These are phyloP conservation scores for Trifolium fragiferum DNA, from an alignment of 306 rosid genomes.

Conservation along the genomic window DNA sequence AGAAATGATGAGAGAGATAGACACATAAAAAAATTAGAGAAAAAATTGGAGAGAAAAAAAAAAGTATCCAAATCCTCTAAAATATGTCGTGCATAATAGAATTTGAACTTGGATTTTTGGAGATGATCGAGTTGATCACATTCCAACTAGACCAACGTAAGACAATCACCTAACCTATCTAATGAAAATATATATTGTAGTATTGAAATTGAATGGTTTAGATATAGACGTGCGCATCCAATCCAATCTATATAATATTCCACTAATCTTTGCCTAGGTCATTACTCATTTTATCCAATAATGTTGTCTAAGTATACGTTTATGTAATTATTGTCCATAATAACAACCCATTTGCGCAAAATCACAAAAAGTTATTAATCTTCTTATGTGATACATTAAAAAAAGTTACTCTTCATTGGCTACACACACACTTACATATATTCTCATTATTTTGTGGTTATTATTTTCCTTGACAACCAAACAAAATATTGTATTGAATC, in stretches of 20 bases:
- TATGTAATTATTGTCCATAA: conserved; percentile 62
- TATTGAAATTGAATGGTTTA: conserved; percentile 39
- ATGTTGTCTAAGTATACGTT: conserved; percentile 66
- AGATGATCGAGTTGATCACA: background rate
- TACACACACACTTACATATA: background rate
- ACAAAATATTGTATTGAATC: conserved; percentile 31
- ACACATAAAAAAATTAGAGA: no score
- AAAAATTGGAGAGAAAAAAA: no score
- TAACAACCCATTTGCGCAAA: conserved; percentile 52
- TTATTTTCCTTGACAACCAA: conserved; percentile 15
- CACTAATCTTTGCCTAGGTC: conserved; percentile 62
- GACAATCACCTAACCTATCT: background rate
- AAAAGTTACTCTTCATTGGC: conserved; percentile 30
- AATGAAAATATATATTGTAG: conserved; percentile 26
- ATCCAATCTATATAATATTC: conserved; percentile 56
- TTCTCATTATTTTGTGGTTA: conserved; percentile 20
- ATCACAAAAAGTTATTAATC: conserved; percentile 5
- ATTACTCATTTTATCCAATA: conserved; percentile 64
- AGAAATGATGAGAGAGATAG: no score
- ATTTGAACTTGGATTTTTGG: no score
- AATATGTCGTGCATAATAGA: no score
- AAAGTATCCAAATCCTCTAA: no score
- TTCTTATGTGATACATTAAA: background rate
- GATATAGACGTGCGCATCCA: conserved; percentile 57
- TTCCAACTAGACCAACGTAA: background rate